These are phyloP conservation scores for Fagus sylvatica DNA, from an alignment of 306 rosid species.

Conservation along the genomic window DNA sequence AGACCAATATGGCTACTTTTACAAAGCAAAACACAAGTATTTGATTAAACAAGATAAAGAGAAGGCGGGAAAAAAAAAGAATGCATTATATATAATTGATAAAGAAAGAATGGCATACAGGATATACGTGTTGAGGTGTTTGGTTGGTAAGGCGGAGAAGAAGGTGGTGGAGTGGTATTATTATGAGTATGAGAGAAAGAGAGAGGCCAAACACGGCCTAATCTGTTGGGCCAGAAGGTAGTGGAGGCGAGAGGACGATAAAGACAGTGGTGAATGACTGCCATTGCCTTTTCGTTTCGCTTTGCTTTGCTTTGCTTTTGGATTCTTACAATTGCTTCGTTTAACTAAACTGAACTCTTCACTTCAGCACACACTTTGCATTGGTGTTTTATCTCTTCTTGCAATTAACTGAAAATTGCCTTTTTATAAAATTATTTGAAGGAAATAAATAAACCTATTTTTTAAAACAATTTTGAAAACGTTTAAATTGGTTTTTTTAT, in stretches of 20 bases:
- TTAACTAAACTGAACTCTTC: no score
- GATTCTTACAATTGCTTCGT: neutral
- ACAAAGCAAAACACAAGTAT: neutral
- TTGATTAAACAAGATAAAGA: neutral
- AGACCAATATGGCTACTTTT: neutral
- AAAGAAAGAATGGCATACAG: no score
- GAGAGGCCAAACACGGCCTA: slow-evolving; percentile 24
- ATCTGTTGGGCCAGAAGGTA: neutral
- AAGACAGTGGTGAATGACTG: slow-evolving; percentile 22
- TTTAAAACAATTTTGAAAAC: no score
- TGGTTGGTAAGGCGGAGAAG: neutral
- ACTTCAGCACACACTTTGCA: no score
- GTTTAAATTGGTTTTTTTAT: no score
- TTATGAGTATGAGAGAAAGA: slow-evolving; percentile 29
- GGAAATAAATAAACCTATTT: no score
- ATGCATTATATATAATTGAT: neutral
- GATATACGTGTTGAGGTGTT: neutral
- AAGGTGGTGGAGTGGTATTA: slow-evolving; percentile 24
- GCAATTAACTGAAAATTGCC: no score
- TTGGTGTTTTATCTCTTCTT: no score
- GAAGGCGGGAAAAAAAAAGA: neutral
- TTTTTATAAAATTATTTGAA: no score
- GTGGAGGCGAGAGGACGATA: slow-evolving; percentile 34
- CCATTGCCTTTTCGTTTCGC: slow-evolving; percentile 27
- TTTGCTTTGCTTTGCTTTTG: neutral